A percentile compares a stretch with the other conserved stretches of the same genome.
These are phyloP conservation scores for Plasmodium gonderi DNA, from an alignment of 169 alveolate genomes.

Conservation along the genomic window DNA sequence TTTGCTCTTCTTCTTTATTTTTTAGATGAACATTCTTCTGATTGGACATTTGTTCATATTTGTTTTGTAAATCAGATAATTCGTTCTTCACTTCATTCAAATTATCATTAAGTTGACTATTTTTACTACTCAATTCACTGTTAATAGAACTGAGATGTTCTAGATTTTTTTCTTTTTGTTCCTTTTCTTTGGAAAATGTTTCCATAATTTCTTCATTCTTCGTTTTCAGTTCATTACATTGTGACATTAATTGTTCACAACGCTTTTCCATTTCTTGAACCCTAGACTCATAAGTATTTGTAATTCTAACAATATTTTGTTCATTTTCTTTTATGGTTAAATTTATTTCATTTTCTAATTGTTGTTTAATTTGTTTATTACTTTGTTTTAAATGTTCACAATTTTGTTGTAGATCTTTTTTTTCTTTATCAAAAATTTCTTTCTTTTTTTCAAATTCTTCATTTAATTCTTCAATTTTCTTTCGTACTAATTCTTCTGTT, in stretches of 20 bases:
- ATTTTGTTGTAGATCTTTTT: conserved; percentile 31
- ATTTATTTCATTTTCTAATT: conserved; percentile 6
- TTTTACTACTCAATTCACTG: not conserved
- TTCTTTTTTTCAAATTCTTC: conserved; percentile 53
- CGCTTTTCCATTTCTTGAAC: conserved; percentile 17
- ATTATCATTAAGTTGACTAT: conserved; percentile 22
- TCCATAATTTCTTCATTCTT: conserved; percentile 50
- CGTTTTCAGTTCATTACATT: conserved; percentile 25
- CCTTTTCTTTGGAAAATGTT: conserved; percentile 8
- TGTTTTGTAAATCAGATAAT: conserved; percentile 16
- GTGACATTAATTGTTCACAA: conserved; percentile 19
- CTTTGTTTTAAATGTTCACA: conserved; percentile 5
- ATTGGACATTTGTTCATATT: conserved; percentile 7
- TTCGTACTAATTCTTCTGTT: conserved; percentile 47
- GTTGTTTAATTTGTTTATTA: conserved; percentile 14
- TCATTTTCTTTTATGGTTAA: conserved; percentile 19
- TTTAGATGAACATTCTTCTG: conserved; percentile 40
- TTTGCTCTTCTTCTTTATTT: conserved; percentile 66
- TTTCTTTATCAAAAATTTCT: conserved; percentile 58
- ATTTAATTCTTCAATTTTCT: conserved; percentile 66
- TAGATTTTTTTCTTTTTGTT: not conserved
- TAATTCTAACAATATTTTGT: conserved; percentile 13
- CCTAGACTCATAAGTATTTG: conserved; percentile 1
- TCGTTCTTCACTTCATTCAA: conserved; percentile 23
- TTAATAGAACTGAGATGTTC: not conserved